Base-by-base conservation (phyloP, 805 yeast species). In the Candida nonsorbophila region DNA sequence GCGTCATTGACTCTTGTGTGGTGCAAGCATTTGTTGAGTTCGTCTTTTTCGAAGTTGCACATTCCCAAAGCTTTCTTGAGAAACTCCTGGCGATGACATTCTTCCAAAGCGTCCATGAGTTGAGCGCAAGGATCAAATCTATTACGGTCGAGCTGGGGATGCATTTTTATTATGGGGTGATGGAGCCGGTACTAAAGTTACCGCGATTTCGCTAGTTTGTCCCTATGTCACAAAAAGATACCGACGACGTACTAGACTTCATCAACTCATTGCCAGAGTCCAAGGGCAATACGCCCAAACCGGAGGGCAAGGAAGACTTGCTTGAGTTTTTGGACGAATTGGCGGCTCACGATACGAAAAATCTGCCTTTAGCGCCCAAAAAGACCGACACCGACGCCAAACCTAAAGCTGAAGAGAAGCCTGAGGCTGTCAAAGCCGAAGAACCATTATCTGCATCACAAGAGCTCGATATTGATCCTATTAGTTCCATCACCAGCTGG, bases 1-100 rank as follows among this genome's bases (percentile, higher is more conserved):
- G 77, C 80, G 19, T 74, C 76, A 16, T 69, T 69, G 9, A 75
- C 50, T 50, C 96, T 71, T 5, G 90, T 83, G 30, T 74, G 75
- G 48, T 86, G 92, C 14, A 94, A 65, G 58, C 98, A 90, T 47
- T 74, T 63, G 20, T 81, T 59, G 30, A 92, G 67, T 29, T 83
- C 88, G 38, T 82, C 84, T 47, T 87, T 87, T 45, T 82, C 79
- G 30, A 78, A 77, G 55, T 86, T 85, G 59, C 98, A 90, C 35
- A 74, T 66, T 16, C 97, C 97, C 42, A 85, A 62, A 6, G 84
- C 78, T 51, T 83, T 75, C 41, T 74, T 69, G 36, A 82, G 43
- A 41, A 78, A 81, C 32, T 78, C 81, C 31, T 69, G 69, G 34
- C 75, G 69, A 47, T 88, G 96, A 52, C 98, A 90, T 50, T 84